A percentile compares a stretch with the other conserved stretches of the same genome.
These are phyloP conservation scores for Aspergillus amoenus DNA, from an alignment of 2,329 filamentous ascomycete genomes.

Conservation along the genomic window DNA sequence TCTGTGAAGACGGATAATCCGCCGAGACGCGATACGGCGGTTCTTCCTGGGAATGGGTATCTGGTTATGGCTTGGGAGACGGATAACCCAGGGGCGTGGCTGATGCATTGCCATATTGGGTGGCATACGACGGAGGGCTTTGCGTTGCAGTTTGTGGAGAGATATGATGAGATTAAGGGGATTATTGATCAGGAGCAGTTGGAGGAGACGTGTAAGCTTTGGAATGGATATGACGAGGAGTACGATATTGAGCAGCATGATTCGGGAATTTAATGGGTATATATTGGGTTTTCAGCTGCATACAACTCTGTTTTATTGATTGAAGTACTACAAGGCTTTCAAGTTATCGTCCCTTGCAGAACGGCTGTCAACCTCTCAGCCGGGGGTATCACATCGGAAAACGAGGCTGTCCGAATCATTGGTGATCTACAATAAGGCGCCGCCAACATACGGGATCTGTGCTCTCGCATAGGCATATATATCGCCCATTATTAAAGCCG, in stretches of 20 bases:
- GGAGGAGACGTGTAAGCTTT: constrained; percentile 15
- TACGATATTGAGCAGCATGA: background rate
- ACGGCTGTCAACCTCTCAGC: too few relatives aligned
- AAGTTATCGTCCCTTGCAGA: too few relatives aligned
- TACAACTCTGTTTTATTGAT: too few relatives aligned
- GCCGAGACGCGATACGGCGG: constrained; percentile 50
- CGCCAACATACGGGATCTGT: too few relatives aligned
- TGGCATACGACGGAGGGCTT: constrained; percentile 32
- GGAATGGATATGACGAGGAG: constrained; percentile 17
- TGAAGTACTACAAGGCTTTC: too few relatives aligned
- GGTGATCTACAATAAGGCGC: too few relatives aligned
- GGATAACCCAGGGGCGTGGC: constrained; percentile 52
- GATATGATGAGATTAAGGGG: constrained; percentile 23
- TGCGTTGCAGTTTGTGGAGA: constrained; percentile 34
- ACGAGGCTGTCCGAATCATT: too few relatives aligned
- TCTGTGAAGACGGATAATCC: constrained; percentile 38
- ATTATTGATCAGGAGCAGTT: constrained; percentile 22
- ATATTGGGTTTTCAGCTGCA: too few relatives aligned
- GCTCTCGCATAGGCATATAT: too few relatives aligned
- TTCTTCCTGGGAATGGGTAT: constrained; percentile 47
- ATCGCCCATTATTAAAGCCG: too few relatives aligned
- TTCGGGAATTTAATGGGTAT: background rate
- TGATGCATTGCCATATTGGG: constrained; percentile 38
- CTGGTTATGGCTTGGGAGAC: constrained; percentile 51
- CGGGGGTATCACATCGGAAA: too few relatives aligned